phyloP scores from a whole-genome alignment of 768 basidiomycete genomes.

The Hygrophorus russula region DNA sequence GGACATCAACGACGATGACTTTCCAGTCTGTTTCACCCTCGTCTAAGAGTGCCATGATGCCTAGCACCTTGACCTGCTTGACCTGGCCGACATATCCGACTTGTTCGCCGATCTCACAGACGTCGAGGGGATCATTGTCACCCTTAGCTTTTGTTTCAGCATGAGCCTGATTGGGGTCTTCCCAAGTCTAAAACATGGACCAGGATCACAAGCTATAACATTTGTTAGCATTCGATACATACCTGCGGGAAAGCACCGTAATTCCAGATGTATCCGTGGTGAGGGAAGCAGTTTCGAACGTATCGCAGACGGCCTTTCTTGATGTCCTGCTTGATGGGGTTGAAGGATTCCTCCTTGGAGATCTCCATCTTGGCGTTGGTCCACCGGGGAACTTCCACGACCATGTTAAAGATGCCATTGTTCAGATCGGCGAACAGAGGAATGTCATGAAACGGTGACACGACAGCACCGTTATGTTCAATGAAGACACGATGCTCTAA shows the following conservation, averaged over 20 bases:
- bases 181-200: conserved; percentile 71
- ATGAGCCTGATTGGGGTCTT: conserved; percentile 79
- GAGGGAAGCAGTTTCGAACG: conserved; percentile 99
- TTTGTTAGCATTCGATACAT: conserved; percentile 13
- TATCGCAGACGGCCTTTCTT: conserved; percentile 94
- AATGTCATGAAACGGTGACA: conserved; percentile 92
- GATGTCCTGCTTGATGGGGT: conserved; percentile 99
- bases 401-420: conserved; percentile 96
- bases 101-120: conserved; percentile 99
- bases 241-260: conserved; percentile 99
- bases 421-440: conserved; percentile 95
- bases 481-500: conserved; percentile 92
- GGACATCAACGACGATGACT: conserved; percentile 94
- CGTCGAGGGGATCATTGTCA: conserved; percentile 98
- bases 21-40: conserved; percentile 99
- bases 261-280: conserved; percentile 99
- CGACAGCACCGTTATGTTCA: conserved; percentile 77
- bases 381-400: conserved; percentile 98
- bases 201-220: not conserved
- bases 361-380: conserved; percentile 99
- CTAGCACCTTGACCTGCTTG: conserved; percentile 99
- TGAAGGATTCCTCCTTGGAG: conserved; percentile 96
- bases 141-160: conserved; percentile 98
- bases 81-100: conserved; percentile 95
- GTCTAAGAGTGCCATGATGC: conserved; percentile 98